Evolutionary conservation across 2,329 filamentous ascomycete genomes (phyloP), one percentile per base, ranked within the genome.

Genomic region (Microcyclospora pomicola): DNA sequence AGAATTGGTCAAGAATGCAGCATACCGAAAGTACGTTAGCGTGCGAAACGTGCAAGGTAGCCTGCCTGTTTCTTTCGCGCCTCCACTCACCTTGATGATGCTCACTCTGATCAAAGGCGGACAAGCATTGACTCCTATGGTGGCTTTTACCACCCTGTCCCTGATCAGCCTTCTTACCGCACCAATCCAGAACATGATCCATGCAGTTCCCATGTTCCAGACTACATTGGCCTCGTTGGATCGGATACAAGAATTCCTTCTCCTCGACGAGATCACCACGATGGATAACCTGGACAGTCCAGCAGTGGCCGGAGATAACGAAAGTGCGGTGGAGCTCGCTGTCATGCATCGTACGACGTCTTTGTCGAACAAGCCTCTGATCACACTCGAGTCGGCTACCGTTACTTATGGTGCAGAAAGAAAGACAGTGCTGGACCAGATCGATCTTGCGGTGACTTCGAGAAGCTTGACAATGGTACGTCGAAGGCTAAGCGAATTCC

Each of bases 161-260:
- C 39, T 49, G 6, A 36, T 48, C 5, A 30, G 40, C 3, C 32
- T 48, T 24, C 33, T 46, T 27, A 40, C 45, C 9, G 15, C 15
- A 10, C 47, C 47, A 19, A 40, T 42, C 3, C 16, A 41, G 10
- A 31, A 42, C 12, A 37, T 47, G 12, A 47, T 47, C 5, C 44
- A 49, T 34, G 41, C 40, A 15, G 35, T 49, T 27, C 46, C 46
- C 5, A 28, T 34, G 35, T 36, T 42, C 2, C 37, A 40, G 33
- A 47, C 41, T 2, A 44, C 46, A 3, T 14, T 47, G 9, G 46
- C 45, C 12, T 47, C 44, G 27, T 31, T 49, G 11, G 42, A 49
- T n/a, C 38, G 46, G 10, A 38, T 47, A 9, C 40, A 49, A 36
- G 24, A 13, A 12, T 49, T 49, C 39, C 36, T 48, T 2, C 36